These are phyloP conservation scores for Niebla homalea DNA, from an alignment of 495 filamentous ascomycete genomes.

Conservation along the genomic window DNA sequence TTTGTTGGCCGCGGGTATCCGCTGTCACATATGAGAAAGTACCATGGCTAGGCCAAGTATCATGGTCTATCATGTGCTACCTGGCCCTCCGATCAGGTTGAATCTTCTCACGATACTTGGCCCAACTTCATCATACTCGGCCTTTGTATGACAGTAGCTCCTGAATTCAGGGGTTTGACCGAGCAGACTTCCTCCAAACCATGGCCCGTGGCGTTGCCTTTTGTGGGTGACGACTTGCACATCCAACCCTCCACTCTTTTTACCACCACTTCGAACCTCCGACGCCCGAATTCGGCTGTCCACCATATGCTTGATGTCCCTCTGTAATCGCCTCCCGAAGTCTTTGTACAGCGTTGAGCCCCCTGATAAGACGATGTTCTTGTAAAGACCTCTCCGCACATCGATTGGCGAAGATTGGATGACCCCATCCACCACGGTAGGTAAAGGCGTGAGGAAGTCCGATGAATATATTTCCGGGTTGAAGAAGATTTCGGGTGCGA, in stretches of 20 bases:
- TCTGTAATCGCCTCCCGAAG: constrained; percentile 87
- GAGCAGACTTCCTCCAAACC: constrained; percentile 93
- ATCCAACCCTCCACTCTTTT: constrained; percentile 70
- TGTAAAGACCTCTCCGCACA: constrained; percentile 91
- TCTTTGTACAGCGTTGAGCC: constrained; percentile 96
- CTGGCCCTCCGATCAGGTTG: constrained; percentile 63
- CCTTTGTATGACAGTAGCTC: constrained; percentile 98
- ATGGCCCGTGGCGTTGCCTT: constrained; percentile 88
- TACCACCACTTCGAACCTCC: constrained; percentile 78
- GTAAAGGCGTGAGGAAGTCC: constrained; percentile 91
- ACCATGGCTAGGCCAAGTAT: too few relatives aligned
- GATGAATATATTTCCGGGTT: constrained; percentile 98
- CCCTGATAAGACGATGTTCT: constrained; percentile 97
- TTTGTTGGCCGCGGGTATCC: too few relatives aligned
- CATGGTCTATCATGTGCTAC: constrained; percentile 34
- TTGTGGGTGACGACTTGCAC: constrained; percentile 95
- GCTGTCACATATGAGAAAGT: too few relatives aligned
- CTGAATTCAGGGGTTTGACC: constrained; percentile 98
- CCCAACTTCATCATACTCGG: constrained; percentile 86
- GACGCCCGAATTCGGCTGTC: constrained; percentile 83
- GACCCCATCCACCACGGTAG: constrained; percentile 85
- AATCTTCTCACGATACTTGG: constrained; percentile 93
- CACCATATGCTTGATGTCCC: constrained; percentile 90
- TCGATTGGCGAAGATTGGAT: constrained; percentile 97
- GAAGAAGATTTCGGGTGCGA: constrained; percentile 98